These are phyloP conservation scores for Theileria orientalis DNA, from an alignment of 169 alveolate species.

Conservation along the genomic window DNA sequence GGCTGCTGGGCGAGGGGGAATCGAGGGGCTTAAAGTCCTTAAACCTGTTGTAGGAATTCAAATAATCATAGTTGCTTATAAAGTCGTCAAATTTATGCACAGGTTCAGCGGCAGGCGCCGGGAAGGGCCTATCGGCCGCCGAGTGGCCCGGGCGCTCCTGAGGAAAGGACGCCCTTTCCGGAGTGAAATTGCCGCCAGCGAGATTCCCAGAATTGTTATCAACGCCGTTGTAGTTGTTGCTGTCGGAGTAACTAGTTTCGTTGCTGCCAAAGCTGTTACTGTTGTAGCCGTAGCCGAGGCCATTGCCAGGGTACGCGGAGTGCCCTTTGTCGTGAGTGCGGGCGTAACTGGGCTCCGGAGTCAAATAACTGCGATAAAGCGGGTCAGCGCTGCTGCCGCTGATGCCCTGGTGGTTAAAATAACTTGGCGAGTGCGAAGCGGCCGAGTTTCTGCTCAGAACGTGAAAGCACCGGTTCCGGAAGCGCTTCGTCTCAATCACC, in stretches of 20 bases:
- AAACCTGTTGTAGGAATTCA: background rate
- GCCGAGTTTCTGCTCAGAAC: constrained; percentile 30
- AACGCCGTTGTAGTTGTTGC: background rate
- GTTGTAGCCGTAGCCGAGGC: background rate
- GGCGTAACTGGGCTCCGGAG: background rate
- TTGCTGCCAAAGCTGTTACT: background rate
- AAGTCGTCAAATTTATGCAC: too few species aligned
- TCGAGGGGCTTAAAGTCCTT: background rate
- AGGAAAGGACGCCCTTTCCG: background rate
- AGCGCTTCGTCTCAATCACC: constrained; percentile 51
- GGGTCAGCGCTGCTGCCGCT: background rate
- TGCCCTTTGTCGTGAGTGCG: background rate
- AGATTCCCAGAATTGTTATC: background rate
- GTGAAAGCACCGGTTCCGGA: constrained; percentile 57
- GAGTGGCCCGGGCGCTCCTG: background rate
- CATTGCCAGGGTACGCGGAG: background rate
- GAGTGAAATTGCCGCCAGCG: background rate
- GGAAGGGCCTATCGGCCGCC: background rate
- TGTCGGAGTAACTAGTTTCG: background rate
- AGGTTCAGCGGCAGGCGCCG: too few species aligned
- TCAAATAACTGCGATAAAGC: background rate
- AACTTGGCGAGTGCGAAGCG: too few species aligned
- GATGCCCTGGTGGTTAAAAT: background rate
- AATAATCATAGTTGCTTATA: too few species aligned
- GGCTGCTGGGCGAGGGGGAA: background rate